Conservation (phyloP, 2,329 filamentous ascomycete genomes). For the Cladosporium sphaerospermum region DNA sequence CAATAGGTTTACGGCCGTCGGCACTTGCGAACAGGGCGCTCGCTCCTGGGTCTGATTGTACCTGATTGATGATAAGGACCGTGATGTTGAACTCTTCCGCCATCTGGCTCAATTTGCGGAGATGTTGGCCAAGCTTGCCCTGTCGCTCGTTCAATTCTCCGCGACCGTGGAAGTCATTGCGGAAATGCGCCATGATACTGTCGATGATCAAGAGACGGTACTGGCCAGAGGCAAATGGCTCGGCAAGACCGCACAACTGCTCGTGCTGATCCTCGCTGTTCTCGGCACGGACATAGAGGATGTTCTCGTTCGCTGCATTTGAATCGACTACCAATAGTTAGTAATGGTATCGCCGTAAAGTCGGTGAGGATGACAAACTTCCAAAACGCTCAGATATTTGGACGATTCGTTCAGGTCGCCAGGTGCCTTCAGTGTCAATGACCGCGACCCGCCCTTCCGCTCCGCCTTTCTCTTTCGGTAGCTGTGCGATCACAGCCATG, state of each 20-base stretch:
- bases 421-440: constrained; percentile 60
- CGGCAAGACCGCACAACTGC: constrained; percentile 54
- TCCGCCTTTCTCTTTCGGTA: constrained; percentile 53
- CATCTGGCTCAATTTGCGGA: constrained; percentile 58
- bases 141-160: constrained; percentile 64
- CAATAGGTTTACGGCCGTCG: constrained; percentile 61
- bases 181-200: constrained; percentile 64
- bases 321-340: constrained; percentile 42
- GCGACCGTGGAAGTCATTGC: constrained; percentile 60
- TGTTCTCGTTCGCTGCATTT: constrained; percentile 58
- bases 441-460: constrained; percentile 64
- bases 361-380: constrained; percentile 23
- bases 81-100: constrained; percentile 65
- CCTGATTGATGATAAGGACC: constrained; percentile 64
- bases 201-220: constrained; percentile 63
- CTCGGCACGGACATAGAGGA: constrained; percentile 57
- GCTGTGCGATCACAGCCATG: constrained; percentile 58
- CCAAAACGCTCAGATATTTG: constrained; percentile 63
- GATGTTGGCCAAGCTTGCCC: constrained; percentile 60
- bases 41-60: constrained; percentile 64
- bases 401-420: constrained; percentile 59
- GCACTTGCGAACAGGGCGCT: constrained; percentile 61
- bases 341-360: neutral
- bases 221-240: constrained; percentile 56
- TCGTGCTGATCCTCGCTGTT: constrained; percentile 64